Conservation (phyloP, 176 grass and related monocot genomes). For the Oryza officinalis region DNA sequence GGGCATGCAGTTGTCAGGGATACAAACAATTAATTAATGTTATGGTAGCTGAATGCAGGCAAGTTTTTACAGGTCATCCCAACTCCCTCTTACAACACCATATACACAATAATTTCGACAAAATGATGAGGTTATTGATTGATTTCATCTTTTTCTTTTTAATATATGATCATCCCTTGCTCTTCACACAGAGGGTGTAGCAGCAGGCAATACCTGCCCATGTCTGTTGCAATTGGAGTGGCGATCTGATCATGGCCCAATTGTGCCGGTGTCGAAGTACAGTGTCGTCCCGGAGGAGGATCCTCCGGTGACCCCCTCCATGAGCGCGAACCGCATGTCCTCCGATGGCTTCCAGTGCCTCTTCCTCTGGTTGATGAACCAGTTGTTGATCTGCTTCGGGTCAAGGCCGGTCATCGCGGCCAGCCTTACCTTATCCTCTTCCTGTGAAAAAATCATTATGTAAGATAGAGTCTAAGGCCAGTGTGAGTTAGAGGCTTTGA, state of each 20-base stretch:
- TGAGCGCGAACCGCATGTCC: slow-evolving; percentile 85
- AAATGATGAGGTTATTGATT: slow-evolving; percentile 23
- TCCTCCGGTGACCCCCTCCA: slow-evolving; percentile 66
- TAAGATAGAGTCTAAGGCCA: neutral
- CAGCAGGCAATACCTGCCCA: neutral
- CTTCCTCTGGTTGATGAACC: slow-evolving; percentile 99
- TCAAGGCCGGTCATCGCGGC: slow-evolving; percentile 72
- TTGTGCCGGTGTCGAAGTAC: slow-evolving; percentile 73
- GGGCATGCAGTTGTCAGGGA: neutral
- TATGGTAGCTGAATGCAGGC: slow-evolving; percentile 12
- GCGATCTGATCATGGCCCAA: slow-evolving; percentile 52
- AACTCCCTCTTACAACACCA: slow-evolving; percentile 30
- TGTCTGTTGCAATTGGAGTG: neutral
- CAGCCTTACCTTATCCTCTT: slow-evolving; percentile 85
- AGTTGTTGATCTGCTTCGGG: slow-evolving; percentile 96
- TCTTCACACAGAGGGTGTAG: neutral
- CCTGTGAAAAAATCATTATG: slow-evolving; percentile 29
- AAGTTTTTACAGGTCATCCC: slow-evolving; percentile 32
- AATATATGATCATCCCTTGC: slow-evolving; percentile 22
- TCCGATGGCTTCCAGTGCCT: slow-evolving; percentile 93
- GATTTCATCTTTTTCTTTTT: neutral
- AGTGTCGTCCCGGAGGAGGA: slow-evolving; percentile 67
- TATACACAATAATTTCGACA: slow-evolving; percentile 42
- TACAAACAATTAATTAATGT: neutral
- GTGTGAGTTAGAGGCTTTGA: neutral